Evolutionary conservation across 2,329 filamentous ascomycete species (phyloP).

Genomic region (Neoscytalidium dimidiatum): DNA sequence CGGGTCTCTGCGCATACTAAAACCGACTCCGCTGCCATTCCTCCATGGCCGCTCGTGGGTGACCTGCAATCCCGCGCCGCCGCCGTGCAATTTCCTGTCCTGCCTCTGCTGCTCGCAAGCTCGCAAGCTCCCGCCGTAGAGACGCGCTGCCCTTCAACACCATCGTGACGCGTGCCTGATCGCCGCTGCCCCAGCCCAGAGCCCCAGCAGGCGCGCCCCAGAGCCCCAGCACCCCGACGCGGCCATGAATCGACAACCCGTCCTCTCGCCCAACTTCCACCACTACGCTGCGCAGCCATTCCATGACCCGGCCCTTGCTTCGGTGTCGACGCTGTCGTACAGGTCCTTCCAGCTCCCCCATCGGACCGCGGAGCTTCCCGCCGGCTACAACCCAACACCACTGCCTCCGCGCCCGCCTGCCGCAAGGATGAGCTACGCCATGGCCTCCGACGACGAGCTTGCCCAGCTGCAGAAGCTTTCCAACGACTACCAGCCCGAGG

Average conservation of each 20-base stretch:
- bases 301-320: constrained; percentile 25
- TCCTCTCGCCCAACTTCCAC: constrained; percentile 21
- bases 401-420: constrained; percentile 19
- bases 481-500: constrained; percentile 60
- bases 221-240: constrained; percentile 14
- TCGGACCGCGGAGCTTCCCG: constrained; percentile 42
- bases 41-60: constrained; percentile 36
- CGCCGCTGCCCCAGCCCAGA: constrained; percentile 13
- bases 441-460: constrained; percentile 55
- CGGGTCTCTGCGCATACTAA: constrained; percentile 41
- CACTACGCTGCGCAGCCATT: constrained; percentile 22
- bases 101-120: constrained; percentile 1
- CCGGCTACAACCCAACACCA: constrained; percentile 28
- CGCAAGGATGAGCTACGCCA: constrained; percentile 40
- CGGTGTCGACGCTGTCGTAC: constrained; percentile 36
- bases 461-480: constrained; percentile 64
- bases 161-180: constrained; percentile 17
- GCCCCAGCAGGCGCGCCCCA: constrained; percentile 9
- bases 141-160: constrained; percentile 12
- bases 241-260: constrained; percentile 22
- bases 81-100: constrained; percentile 33
- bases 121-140: background rate
- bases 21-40: constrained; percentile 31
- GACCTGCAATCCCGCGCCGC: constrained; percentile 31
- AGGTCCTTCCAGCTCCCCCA: constrained; percentile 40